These are phyloP conservation scores for Botrytis byssoidea DNA, from an alignment of 2,329 filamentous ascomycete species.

Conservation along the genomic window DNA sequence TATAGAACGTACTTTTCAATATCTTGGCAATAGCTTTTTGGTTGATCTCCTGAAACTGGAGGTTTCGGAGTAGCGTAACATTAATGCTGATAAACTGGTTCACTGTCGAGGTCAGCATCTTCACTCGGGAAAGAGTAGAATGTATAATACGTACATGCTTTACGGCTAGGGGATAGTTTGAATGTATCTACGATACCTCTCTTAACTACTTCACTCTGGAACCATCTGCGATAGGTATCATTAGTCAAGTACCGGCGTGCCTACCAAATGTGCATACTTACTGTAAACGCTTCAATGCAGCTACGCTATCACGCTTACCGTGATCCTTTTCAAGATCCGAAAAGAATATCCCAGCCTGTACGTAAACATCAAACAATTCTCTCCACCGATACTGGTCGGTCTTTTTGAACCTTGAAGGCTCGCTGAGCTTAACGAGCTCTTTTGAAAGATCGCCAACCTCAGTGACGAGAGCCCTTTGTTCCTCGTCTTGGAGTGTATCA, in stretches of 20 bases:
- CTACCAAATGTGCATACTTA: not conserved
- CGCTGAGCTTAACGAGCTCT: slow-evolving; percentile 60
- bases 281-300: slow-evolving; percentile 62
- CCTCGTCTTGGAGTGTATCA: slow-evolving; percentile 60
- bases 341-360: slow-evolving; percentile 80
- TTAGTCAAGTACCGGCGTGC: not conserved
- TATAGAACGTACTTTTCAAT: slow-evolving; percentile 64
- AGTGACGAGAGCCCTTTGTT: slow-evolving; percentile 60
- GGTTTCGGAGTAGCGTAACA: slow-evolving; percentile 69
- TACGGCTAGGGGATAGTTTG: slow-evolving; percentile 62
- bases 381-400: slow-evolving; percentile 75
- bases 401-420: slow-evolving; percentile 57
- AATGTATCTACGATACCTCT: slow-evolving; percentile 60
- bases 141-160: slow-evolving; percentile 43
- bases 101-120: slow-evolving; percentile 6
- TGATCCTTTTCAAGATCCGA: slow-evolving; percentile 71
- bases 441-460: slow-evolving; percentile 65
- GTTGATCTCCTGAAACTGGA: slow-evolving; percentile 85
- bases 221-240: slow-evolving; percentile 46
- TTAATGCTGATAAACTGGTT: slow-evolving; percentile 70
- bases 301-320: slow-evolving; percentile 62
- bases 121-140: slow-evolving; percentile 57
- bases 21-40: slow-evolving; percentile 76
- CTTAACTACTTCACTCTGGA: slow-evolving; percentile 64
- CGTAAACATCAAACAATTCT: slow-evolving; percentile 76